Base-by-base conservation (phyloP, 306 rosid species). In the Senna tora region DNA sequence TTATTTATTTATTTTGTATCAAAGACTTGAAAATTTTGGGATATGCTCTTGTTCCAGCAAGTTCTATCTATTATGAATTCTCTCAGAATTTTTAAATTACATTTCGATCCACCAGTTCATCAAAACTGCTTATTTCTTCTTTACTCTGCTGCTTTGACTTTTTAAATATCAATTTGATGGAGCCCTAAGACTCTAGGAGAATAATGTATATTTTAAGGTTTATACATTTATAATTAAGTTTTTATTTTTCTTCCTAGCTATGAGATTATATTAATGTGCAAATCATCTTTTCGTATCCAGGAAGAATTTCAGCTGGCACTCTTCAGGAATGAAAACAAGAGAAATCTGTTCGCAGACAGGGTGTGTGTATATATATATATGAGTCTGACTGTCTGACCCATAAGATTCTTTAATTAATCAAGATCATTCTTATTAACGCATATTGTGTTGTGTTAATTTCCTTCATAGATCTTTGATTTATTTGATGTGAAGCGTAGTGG, bases 251-350 rank as follows among this genome's bases (percentile, higher is more conserved):
- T 25, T 32, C 67, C 34, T 64, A n/a, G n/a, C n/a, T n/a, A 16
- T 67, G 20, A 34, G 52, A 52, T 47, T 54, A 66, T n/a, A n/a
- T 59, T 74, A 33, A 69, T 51, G 64, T 73, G 28, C 9, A 9
- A 20, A 38, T 47, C 61, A 51, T 75, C 17, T 47, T 66, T 70
- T 55, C 61, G n/a, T n/a, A 12, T 36, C 28, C 88, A 91, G 98
- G 97, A 94, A 87, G 98, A 94, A 85, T 89, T 94, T 67, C 98
- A 87, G 88, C 87, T 94, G 33, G 97, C 98, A 1, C 87, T 94
- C 17, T 94, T 94, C 81, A 77, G 77, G 80, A 91, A 91, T 62
- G 75, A 62, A 70, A 80, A 89, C 67, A 80, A 54, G 78, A 86
- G 71, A 41, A 91, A 85, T 78, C 87, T 94, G 69, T 94, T 94